A percentile compares a stretch with the other conserved stretches of the same genome.
Conservation (phyloP, 192 early-diverging fungal genomes). For the Martensiomyces pterosporus region DNA sequence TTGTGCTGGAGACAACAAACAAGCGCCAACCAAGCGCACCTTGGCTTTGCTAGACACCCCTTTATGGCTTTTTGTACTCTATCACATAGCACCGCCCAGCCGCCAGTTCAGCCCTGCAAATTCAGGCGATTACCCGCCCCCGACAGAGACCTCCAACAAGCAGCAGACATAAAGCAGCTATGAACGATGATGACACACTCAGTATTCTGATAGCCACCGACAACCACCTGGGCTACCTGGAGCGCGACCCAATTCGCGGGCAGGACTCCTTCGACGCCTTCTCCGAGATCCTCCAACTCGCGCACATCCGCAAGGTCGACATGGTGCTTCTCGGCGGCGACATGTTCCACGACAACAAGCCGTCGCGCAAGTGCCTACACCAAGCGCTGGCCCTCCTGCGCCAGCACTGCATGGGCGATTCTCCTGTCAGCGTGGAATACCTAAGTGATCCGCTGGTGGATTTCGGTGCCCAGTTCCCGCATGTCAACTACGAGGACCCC, state of each 20-base stretch:
- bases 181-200: slow-evolving; percentile 15
- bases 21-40: too few relatives aligned
- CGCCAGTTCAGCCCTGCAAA: too few relatives aligned
- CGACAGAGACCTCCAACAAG: too few relatives aligned
- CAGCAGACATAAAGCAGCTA: too few relatives aligned
- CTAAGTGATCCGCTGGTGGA: slow-evolving; percentile 71
- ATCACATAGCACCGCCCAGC: too few relatives aligned
- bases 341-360: slow-evolving; percentile 94
- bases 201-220: slow-evolving; percentile 85
- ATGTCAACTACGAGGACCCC: slow-evolving; percentile 82
- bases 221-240: slow-evolving; percentile 90
- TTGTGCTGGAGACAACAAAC: too few relatives aligned
- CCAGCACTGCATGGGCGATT: slow-evolving; percentile 62
- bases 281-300: slow-evolving; percentile 82
- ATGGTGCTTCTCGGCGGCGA: slow-evolving; percentile 92
- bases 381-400: slow-evolving; percentile 67
- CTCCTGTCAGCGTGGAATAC: slow-evolving; percentile 63
- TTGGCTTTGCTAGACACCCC: too few relatives aligned
- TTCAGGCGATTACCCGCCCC: too few relatives aligned
- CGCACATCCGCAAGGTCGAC: slow-evolving; percentile 64
- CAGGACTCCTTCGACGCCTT: slow-evolving; percentile 84
- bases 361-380: slow-evolving; percentile 73
- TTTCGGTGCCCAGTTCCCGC: slow-evolving; percentile 61
- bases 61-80: too few relatives aligned
- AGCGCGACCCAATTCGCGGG: slow-evolving; percentile 81